Conservation (phyloP, 305 asterid species). For the Fraxinus nigra region DNA sequence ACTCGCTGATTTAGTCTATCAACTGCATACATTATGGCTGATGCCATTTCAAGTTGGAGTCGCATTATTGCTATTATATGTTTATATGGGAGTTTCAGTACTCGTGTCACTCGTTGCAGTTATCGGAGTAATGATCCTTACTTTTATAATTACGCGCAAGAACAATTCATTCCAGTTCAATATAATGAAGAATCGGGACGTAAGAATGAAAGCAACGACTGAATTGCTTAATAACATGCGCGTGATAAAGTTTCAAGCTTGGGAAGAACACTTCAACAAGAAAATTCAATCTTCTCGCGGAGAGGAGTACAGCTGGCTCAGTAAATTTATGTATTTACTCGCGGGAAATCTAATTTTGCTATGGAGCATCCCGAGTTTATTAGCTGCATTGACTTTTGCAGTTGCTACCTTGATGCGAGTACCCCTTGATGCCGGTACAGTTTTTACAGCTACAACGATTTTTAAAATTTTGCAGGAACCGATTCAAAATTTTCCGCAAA, state of each 20-base stretch:
- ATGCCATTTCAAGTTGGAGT: slow-evolving; percentile 58
- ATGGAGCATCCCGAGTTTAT: slow-evolving; percentile 46
- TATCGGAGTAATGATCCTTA: slow-evolving; percentile 26
- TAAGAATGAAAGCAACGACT: slow-evolving; percentile 55
- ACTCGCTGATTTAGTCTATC: slow-evolving; percentile 50
- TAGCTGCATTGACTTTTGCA: slow-evolving; percentile 50
- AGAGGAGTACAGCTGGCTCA: slow-evolving; percentile 49
- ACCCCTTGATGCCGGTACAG: slow-evolving; percentile 48
- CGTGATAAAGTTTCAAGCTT: slow-evolving; percentile 68
- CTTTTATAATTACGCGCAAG: slow-evolving; percentile 24
- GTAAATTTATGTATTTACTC: slow-evolving; percentile 41
- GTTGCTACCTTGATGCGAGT: slow-evolving; percentile 31
- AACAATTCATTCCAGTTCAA: slow-evolving; percentile 44
- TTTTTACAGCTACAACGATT: slow-evolving; percentile 57
- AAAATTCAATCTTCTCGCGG: slow-evolving; percentile 42
- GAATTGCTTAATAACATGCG: slow-evolving; percentile 59
- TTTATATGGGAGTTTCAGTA: slow-evolving; percentile 43
- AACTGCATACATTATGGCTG: slow-evolving; percentile 59
- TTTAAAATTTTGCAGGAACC: slow-evolving; percentile 66
- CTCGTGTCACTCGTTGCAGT: slow-evolving; percentile 36
- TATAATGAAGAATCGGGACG: slow-evolving; percentile 50
- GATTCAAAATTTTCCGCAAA: slow-evolving; percentile 54
- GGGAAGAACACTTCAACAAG: slow-evolving; percentile 64
- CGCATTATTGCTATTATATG: slow-evolving; percentile 44
- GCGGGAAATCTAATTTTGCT: slow-evolving; percentile 35